Evolutionary conservation across 140 eudicot species (phyloP).

Genomic region (Cichorium intybus): DNA sequence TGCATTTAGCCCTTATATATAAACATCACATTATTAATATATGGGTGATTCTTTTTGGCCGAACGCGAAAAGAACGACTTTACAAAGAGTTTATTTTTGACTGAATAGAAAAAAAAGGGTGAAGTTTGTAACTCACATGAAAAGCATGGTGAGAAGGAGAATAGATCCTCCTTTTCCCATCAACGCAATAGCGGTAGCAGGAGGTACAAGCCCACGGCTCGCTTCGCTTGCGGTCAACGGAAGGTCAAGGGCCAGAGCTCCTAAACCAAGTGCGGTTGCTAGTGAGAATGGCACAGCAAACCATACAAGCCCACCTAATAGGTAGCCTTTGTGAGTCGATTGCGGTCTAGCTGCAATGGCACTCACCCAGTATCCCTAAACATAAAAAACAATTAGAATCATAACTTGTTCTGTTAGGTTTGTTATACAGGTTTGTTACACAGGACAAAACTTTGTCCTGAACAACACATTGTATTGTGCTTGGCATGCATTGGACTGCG

Average conservation of each 20-base stretch:
- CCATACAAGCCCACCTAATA: slow-evolving; percentile 96
- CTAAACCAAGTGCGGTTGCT: slow-evolving; percentile 93
- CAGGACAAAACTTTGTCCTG: too few relatives aligned
- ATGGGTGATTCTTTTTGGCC: too few relatives aligned
- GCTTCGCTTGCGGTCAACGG: slow-evolving; percentile 93
- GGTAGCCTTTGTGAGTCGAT: slow-evolving; percentile 96
- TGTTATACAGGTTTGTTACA: not conserved
- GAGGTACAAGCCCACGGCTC: slow-evolving; percentile 90
- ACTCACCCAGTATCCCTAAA: slow-evolving; percentile 98
- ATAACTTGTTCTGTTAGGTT: not conserved
- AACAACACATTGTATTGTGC: not conserved
- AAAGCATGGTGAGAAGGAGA: slow-evolving; percentile 96
- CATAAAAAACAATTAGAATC: not conserved
- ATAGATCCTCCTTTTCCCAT: slow-evolving; percentile 98
- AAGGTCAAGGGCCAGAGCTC: slow-evolving; percentile 95
- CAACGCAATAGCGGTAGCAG: slow-evolving; percentile 97
- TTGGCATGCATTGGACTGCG: not conserved
- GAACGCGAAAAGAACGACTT: too few relatives aligned
- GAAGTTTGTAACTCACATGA: slow-evolving; percentile 58
- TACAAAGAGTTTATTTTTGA: too few relatives aligned
- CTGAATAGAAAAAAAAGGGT: not conserved
- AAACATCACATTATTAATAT: too few relatives aligned
- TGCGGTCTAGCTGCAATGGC: slow-evolving; percentile 99
- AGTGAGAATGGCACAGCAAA: slow-evolving; percentile 95
- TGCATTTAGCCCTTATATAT: too few relatives aligned